phyloP scores from a whole-genome alignment of 73 alveolate genomes.

The Paramecium tetraurelia region DNA sequence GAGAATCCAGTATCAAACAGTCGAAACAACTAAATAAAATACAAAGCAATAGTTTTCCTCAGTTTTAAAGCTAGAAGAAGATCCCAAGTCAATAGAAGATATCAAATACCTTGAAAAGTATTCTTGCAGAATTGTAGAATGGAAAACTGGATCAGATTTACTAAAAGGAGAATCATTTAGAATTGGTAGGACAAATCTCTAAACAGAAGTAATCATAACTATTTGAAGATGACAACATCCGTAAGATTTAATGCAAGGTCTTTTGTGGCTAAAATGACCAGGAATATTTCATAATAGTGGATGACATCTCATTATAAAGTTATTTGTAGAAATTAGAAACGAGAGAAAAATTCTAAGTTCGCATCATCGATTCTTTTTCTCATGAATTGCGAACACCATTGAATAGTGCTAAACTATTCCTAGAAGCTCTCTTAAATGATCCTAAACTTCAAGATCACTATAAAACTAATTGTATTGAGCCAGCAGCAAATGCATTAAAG shows the following conservation, averaged over 20 bases:
- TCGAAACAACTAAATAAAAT: not conserved
- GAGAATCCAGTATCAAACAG: not conserved
- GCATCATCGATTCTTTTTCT: conserved; percentile 54
- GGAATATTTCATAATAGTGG: not conserved
- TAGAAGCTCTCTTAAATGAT: conserved; percentile 11
- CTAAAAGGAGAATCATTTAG: not conserved
- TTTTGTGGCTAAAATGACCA: not conserved
- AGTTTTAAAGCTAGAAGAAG: not conserved
- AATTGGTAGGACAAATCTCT: not conserved
- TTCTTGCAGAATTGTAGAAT: not conserved
- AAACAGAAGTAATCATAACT: not conserved
- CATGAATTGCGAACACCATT: conserved; percentile 62
- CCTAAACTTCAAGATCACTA: not conserved
- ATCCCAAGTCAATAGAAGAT: not conserved
- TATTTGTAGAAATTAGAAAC: not conserved
- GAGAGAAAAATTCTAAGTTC: conserved; percentile 20
- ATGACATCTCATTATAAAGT: conserved; percentile 17
- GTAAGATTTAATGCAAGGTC: not conserved
- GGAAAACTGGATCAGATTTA: not conserved
- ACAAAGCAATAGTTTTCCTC: not conserved
- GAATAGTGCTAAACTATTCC: conserved; percentile 37
- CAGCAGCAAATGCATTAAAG: conserved; percentile 46
- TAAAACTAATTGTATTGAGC: conserved; percentile 17
- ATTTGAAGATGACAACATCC: not conserved
- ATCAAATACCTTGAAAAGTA: not conserved